Evolutionary conservation across 345 rosid species (phyloP), one percentile per base, ranked within the genome.

Genomic region (Psidium guajava): DNA sequence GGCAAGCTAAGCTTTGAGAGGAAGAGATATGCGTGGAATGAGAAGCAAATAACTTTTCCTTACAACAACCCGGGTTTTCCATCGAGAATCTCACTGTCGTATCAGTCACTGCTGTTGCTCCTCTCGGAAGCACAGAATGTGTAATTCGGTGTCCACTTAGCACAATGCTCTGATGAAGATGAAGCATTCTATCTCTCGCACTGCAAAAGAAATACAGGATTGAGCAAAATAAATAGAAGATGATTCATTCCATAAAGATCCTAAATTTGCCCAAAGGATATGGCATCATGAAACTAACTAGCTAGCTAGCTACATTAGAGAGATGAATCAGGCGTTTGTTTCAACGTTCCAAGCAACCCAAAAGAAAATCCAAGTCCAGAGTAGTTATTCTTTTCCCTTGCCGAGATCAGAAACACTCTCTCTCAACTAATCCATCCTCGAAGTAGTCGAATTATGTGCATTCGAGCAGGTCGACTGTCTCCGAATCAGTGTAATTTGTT

Each of bases 1-100:
- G 55, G 53, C 88, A 89, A 56, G 87, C 87, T 84, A 91, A 82
- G 50, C 54, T 50, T 61, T 8, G 75, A 44, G 81, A 47, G 22
- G 86, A 81, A 85, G 84, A 32, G 55, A 50, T 25, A 10, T 27
- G 20, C 9, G 6, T 11, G 6, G 6, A 2, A 84, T 54, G 83
- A 36, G 83, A 85, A 55, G 55, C 74, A n/a, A 36, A 83, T 83
- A 83, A 53, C 81, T 83, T 83, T 14, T 58, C 47, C 28, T 15
- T 75, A 22, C 53, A 20, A 28, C 22, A 22, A 51, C 40, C 80
- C 0, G 61, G 42, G 18, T 7, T 52, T 9, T 69, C 58, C 84
- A 83, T 83, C 7, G 32, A 36, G 69, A 83, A 64, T 1, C 52
- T 36, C 85, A 83, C 13, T 44, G 57, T 5, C 3, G 54, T 9